phyloP scores from a whole-genome alignment of 2,329 filamentous ascomycete genomes.

The Helotiales sp. region DNA sequence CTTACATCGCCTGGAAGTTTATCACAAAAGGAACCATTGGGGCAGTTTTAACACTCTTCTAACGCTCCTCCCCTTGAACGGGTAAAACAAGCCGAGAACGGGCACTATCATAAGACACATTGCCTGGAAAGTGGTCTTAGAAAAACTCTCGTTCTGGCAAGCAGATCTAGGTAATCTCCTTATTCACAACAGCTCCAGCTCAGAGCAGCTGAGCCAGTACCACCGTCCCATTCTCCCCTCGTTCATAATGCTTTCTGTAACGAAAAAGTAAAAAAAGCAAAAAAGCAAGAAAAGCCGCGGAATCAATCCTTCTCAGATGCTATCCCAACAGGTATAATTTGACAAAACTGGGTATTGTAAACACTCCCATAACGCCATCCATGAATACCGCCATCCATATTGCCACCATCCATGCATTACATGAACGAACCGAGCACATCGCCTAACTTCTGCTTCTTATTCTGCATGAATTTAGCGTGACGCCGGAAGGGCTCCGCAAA shows the following conservation, averaged over 20 bases:
- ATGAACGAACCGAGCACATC: constrained; percentile 34
- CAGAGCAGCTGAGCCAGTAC: too few relatives aligned
- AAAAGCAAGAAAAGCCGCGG: neutral
- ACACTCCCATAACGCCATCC: neutral
- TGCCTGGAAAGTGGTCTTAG: neutral
- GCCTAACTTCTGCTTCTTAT: constrained; percentile 34
- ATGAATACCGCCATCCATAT: neutral
- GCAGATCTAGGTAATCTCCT: neutral
- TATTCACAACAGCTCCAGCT: too few relatives aligned
- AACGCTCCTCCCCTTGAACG: too few relatives aligned
- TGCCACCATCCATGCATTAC: neutral
- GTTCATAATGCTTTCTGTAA: neutral
- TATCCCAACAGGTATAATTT: neutral
- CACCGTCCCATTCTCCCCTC: neutral
- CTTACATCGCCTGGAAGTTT: too few relatives aligned
- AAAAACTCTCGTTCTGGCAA: neutral
- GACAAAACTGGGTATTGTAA: constrained; percentile 10
- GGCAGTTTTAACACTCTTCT: too few relatives aligned
- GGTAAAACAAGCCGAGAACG: too few relatives aligned
- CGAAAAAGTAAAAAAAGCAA: too few relatives aligned
- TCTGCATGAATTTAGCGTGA: constrained; percentile 16
- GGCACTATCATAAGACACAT: neutral
- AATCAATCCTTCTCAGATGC: neutral
- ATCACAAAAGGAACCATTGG: too few relatives aligned
- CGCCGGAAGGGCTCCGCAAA: neutral